Evolutionary conservation across 2,329 filamentous ascomycete species (phyloP), one percentile per base, ranked within the genome.

Genomic region (Periconia digitata): DNA sequence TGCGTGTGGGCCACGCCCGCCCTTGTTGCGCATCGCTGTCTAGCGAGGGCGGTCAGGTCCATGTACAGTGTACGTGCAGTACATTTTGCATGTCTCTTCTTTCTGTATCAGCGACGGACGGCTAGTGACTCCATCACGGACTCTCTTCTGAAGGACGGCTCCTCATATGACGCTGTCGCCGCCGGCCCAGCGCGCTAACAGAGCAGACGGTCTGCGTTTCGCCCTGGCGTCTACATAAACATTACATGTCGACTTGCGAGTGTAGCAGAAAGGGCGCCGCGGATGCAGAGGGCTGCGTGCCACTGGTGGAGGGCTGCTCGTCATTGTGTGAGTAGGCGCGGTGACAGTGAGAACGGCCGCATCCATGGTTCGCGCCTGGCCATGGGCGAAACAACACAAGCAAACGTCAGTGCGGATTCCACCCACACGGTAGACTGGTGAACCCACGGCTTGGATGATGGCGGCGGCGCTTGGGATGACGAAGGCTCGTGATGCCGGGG

Each of bases 31-130:
- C 47, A 49, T 50, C 54, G 51, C 44, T 42, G 54, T n/a, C 51
- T 56, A 57, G 55, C 54, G 62, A 65, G 59, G 65, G 67, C 64
- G 67, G 66, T 67, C 58, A 64, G 49, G n/a, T n/a, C 36, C 29
- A n/a, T n/a, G n/a, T n/a, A n/a, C n/a, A n/a, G n/a, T n/a, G n/a
- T n/a, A n/a, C n/a, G n/a, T n/a, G n/a, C n/a, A n/a, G n/a, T n/a
- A n/a, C n/a, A n/a, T n/a, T n/a, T n/a, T n/a, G n/a, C n/a, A n/a
- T n/a, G n/a, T n/a, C n/a, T n/a, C n/a, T n/a, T n/a, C n/a, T n/a
- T n/a, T n/a, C n/a, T n/a, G n/a, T n/a, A n/a, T n/a, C n/a, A n/a
- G n/a, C n/a, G n/a, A n/a, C n/a, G n/a, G n/a, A n/a, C n/a, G n/a
- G n/a, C n/a, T n/a, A n/a, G n/a, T n/a, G n/a, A n/a, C n/a, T n/a